Base-by-base conservation (phyloP, 2,329 filamentous ascomycete species). In the Plectosphaerella cucumerina region DNA sequence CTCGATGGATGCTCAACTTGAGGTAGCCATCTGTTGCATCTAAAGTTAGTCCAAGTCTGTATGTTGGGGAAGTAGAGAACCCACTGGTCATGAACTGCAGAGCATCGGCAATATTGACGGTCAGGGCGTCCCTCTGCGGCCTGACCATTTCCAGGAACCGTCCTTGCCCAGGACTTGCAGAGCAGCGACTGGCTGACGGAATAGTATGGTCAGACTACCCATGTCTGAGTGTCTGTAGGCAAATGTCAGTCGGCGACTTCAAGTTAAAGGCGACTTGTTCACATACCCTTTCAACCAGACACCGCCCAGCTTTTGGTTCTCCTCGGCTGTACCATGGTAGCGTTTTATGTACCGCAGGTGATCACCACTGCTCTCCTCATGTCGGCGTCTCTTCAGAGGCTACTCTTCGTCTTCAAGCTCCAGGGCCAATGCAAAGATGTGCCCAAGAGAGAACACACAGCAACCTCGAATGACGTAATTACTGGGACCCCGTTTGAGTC, bases 301-400 rank as follows among this genome's bases (percentile, higher is more conserved):
- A 14, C 67, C 63, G 0, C 69, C 70, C 5, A 65, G 67, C 42
- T 64, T 67, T 33, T 64, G 64, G 58, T 72, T 75, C 23, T 74
- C 70, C n/a, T 74, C 70, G 2, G 68, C 58, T 0, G 65, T 71
- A 8, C 77, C 72, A 0, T 69, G 66, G 15, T 71, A 68, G 57
- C 83, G 83, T 45, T 77, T 70, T 79, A 83, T 83, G 62, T 82
- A 83, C 3, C 81, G 74, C 35, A 82, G 70, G 58, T 84, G 80
- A 50, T 80, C 75, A 51, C 82, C 79, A 23, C 74, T 72, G 21
- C 74, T 70, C 44, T 73, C 68, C 4, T 82, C 74, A 58, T 83
- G 85, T 1, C 66, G 68, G 58, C 85, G 82, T 44, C 76, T 70
- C 5, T 72, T 72, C 11, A 78, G 73, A 3, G 85, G 70, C 50